Percentiles rank a stretch among this genome's conserved stretches.
Evolutionary conservation across 805 yeast species (phyloP).

Genomic region (Nematodospora valgi): DNA sequence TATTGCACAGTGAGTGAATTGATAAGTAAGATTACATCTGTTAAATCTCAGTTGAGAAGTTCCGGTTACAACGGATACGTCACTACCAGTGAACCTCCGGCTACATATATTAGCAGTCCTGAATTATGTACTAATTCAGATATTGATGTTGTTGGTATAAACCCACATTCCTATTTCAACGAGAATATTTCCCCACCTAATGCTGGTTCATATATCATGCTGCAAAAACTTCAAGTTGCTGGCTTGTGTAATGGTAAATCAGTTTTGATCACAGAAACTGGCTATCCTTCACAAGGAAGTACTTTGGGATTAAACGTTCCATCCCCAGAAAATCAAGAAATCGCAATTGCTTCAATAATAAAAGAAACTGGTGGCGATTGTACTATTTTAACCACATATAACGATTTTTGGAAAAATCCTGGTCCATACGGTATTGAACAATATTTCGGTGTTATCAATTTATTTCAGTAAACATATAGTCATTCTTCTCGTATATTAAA

Average conservation of each 20-base stretch:
- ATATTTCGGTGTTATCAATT: conserved; percentile 66
- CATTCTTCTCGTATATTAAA: conserved; percentile 27
- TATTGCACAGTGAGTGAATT: conserved; percentile 62
- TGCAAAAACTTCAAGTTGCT: conserved; percentile 56
- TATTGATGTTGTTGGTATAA: conserved; percentile 81
- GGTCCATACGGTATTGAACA: conserved; percentile 86
- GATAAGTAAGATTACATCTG: conserved; percentile 58
- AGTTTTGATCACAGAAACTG: conserved; percentile 78
- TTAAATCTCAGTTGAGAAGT: conserved; percentile 50
- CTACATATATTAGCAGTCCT: conserved; percentile 59
- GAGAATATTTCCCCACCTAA: conserved; percentile 53
- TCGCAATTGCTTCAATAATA: conserved; percentile 65
- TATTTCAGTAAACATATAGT: conserved; percentile 15
- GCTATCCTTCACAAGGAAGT: conserved; percentile 77
- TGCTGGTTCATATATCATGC: conserved; percentile 68
- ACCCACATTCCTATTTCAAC: conserved; percentile 85
- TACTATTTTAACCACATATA: conserved; percentile 73
- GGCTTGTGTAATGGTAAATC: conserved; percentile 52
- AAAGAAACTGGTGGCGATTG: conserved; percentile 54
- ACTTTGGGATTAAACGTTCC: conserved; percentile 76
- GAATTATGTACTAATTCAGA: conserved; percentile 63
- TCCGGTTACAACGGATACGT: conserved; percentile 79
- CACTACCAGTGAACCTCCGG: conserved; percentile 92
- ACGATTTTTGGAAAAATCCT: conserved; percentile 85
- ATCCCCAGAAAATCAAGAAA: conserved; percentile 60